A percentile compares a stretch with the other conserved stretches of the same genome.
These are phyloP conservation scores for Phytophthora tubulina DNA, from an alignment of 352 stramenopile genomes.

Conservation along the genomic window DNA sequence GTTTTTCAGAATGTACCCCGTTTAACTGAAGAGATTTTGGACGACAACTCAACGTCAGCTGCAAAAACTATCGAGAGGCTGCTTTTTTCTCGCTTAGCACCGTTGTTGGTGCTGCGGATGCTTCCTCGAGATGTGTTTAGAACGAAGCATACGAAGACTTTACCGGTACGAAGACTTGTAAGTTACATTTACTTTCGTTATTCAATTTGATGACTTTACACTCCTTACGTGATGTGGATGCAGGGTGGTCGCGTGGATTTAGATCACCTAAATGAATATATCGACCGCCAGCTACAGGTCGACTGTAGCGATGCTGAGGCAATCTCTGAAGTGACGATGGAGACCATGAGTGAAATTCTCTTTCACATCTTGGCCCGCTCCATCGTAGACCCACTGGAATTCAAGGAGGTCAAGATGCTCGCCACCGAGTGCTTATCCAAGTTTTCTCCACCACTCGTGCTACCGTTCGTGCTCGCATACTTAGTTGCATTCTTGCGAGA, in stretches of 20 bases:
- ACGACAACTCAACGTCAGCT: conserved; percentile 49
- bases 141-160: neutral
- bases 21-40: conserved; percentile 58
- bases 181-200: neutral
- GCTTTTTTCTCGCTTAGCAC: conserved; percentile 69
- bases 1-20: conserved; percentile 43
- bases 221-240: conserved; percentile 17
- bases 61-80: conserved; percentile 52
- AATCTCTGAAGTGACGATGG: neutral
- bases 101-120: conserved; percentile 71
- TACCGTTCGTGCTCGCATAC: conserved; percentile 54
- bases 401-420: conserved; percentile 85
- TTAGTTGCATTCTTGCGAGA: conserved; percentile 57
- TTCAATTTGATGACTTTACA: conserved; percentile 9
- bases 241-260: conserved; percentile 49
- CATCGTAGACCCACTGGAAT: conserved; percentile 71
- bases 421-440: conserved; percentile 65
- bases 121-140: conserved; percentile 47
- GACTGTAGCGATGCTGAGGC: neutral
- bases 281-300: conserved; percentile 22
- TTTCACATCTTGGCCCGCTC: conserved; percentile 55
- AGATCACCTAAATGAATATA: conserved; percentile 41
- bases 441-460: conserved; percentile 39
- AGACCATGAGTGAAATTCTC: conserved; percentile 25
- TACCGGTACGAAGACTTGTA: conserved; percentile 36